Conservation (phyloP, 192 early-diverging fungal genomes). For the Coemansia sp. region DNA sequence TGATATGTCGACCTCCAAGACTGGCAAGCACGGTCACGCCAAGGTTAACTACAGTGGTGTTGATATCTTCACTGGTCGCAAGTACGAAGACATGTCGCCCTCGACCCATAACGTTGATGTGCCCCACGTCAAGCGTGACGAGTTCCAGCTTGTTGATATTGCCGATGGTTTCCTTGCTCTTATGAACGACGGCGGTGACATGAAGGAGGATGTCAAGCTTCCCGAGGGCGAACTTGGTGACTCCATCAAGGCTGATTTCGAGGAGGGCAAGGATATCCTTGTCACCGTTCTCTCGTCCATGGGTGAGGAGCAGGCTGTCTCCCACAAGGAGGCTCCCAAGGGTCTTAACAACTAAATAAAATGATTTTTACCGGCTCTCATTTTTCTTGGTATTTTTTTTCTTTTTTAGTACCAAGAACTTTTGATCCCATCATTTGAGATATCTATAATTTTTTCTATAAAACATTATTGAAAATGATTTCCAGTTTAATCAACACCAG, state of each 20-base stretch:
- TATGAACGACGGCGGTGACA: constrained; percentile 70
- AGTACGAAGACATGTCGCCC: constrained; percentile 98
- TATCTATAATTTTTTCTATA: not conserved
- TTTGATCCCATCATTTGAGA: too few relatives aligned
- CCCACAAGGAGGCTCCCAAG: constrained; percentile 61
- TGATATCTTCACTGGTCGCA: constrained; percentile 98
- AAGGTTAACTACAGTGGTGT: constrained; percentile 94
- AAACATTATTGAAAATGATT: not conserved
- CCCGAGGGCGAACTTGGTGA: constrained; percentile 80
- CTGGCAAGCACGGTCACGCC: constrained; percentile 99
- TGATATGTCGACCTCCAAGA: constrained; percentile 99
- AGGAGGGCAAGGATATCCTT: constrained; percentile 73
- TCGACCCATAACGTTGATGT: constrained; percentile 99
- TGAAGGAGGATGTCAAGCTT: constrained; percentile 97
- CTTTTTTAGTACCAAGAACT: not conserved
- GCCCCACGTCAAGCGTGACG: constrained; percentile 84
- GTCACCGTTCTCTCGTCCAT: constrained; percentile 85
- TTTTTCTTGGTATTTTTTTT: not conserved
- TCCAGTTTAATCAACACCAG: too few relatives aligned
- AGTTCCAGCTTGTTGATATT: constrained; percentile 83
- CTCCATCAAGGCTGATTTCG: constrained; percentile 69
- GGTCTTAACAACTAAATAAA: too few relatives aligned
- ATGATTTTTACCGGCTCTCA: too few relatives aligned
- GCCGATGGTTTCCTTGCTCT: constrained; percentile 89
- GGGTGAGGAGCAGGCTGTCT: constrained; percentile 87